Evolutionary conservation across 768 basidiomycete genomes (phyloP).

Genomic region (Amanita thiersii): DNA sequence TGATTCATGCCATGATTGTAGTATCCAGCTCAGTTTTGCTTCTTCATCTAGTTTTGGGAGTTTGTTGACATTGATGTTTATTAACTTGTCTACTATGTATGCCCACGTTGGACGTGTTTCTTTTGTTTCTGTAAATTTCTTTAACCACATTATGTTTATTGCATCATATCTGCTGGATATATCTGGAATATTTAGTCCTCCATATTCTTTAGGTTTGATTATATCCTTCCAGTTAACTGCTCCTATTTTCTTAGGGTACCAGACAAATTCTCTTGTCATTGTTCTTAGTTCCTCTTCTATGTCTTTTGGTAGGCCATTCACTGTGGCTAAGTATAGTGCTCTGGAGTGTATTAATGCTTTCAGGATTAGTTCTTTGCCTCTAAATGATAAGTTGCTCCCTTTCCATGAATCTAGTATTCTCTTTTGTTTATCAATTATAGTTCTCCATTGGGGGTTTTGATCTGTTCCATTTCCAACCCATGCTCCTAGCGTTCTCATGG

Average conservation of each 20-base stretch:
- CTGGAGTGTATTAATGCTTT: constrained; percentile 15
- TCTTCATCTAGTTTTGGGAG: constrained; percentile 3
- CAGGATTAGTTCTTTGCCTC: constrained; percentile 18
- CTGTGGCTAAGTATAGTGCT: constrained; percentile 18
- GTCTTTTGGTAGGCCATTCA: constrained; percentile 19
- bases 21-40: constrained; percentile 14
- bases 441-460: constrained; percentile 16
- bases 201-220: constrained; percentile 9
- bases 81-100: constrained; percentile 16
- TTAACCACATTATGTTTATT: constrained; percentile 15
- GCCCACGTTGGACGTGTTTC: constrained; percentile 22
- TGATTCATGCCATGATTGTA: constrained; percentile 18
- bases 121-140: constrained; percentile 13
- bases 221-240: constrained; percentile 13
- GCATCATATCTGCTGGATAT: constrained; percentile 16
- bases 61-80: constrained; percentile 9
- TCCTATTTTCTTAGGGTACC: constrained; percentile 11
- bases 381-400: constrained; percentile 18
- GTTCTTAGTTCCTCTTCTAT: constrained; percentile 16
- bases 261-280: constrained; percentile 19
- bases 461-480: constrained; percentile 21
- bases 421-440: constrained; percentile 18
- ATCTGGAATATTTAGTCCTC: constrained; percentile 16
- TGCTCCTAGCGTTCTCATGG: constrained; percentile 22
- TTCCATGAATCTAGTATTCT: constrained; percentile 15